Percentiles rank a stretch among this genome's conserved stretches.
Conservation (phyloP, 306 rosid genomes). For the Senna siamea region DNA sequence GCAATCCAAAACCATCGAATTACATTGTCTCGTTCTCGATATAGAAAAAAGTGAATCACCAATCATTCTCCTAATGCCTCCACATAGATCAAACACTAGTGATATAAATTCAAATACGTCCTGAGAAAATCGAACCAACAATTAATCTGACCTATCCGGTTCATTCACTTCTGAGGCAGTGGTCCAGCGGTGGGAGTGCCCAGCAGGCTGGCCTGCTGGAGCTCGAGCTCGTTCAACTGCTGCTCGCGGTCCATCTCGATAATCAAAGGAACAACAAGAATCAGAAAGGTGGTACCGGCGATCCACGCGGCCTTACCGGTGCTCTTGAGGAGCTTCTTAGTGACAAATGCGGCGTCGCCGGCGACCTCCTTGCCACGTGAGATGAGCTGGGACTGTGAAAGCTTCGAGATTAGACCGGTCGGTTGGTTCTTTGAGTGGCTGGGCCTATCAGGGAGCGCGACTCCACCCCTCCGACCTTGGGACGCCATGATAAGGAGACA, state of each 20-base stretch:
- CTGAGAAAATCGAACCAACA: not conserved
- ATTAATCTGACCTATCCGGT: constrained; percentile 14
- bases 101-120: not conserved
- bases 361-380: constrained; percentile 64
- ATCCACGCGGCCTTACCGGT: constrained; percentile 98
- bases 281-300: constrained; percentile 82
- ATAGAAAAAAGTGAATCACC: not conserved
- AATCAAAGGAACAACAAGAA: constrained; percentile 82
- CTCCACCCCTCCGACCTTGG: no score
- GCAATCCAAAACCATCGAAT: constrained; percentile 34
- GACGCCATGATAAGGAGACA: constrained; percentile 57
- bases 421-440: no score
- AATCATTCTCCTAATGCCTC: not conserved
- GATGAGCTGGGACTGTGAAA: constrained; percentile 62
- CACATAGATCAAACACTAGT: not conserved
- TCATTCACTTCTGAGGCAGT: constrained; percentile 50
- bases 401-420: constrained; percentile 50
- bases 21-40: not conserved
- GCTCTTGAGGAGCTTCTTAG: constrained; percentile 76
- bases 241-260: constrained; percentile 98
- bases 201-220: constrained; percentile 91
- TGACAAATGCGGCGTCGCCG: constrained; percentile 62
- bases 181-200: constrained; percentile 55
- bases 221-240: constrained; percentile 88
- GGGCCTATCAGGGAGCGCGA: no score